Percentiles rank a stretch among this genome's conserved stretches.
phyloP scores from a whole-genome alignment of 352 stramenopile genomes.

The Globisporangium abappressorium region DNA sequence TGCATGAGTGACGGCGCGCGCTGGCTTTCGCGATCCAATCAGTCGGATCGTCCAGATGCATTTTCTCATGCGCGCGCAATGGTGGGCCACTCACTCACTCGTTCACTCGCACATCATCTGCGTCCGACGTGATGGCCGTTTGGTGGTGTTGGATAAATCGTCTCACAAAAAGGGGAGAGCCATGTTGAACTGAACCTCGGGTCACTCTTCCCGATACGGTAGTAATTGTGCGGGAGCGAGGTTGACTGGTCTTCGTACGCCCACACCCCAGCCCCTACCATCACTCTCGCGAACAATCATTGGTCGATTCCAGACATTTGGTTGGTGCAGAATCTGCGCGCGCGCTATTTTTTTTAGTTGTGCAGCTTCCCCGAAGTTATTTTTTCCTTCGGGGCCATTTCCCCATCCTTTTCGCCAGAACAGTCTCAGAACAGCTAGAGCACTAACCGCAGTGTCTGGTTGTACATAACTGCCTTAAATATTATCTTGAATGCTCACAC shows the following conservation, averaged over 20 bases:
- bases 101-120: background rate
- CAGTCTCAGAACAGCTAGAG: background rate
- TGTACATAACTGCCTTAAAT: background rate
- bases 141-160: conserved; percentile 6
- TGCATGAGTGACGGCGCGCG: background rate
- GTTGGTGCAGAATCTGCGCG: conserved; percentile 19
- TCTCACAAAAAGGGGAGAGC: background rate
- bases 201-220: background rate
- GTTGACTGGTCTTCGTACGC: conserved; percentile 13
- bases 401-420: conserved; percentile 6
- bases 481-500: background rate
- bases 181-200: conserved; percentile 17
- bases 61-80: background rate
- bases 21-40: background rate
- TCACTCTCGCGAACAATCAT: conserved; percentile 15
- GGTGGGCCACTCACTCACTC: background rate
- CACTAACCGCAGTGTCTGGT: background rate
- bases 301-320: conserved; percentile 16
- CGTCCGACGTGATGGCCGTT: background rate
- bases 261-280: conserved; percentile 6
- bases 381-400: background rate
- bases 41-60: background rate
- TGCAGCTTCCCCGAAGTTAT: background rate
- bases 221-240: background rate
- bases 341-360: conserved; percentile 11